Percentiles rank a stretch among this genome's conserved stretches.
phyloP scores from a whole-genome alignment of 2,329 filamentous ascomycete species.

The Xylaria sp. region DNA sequence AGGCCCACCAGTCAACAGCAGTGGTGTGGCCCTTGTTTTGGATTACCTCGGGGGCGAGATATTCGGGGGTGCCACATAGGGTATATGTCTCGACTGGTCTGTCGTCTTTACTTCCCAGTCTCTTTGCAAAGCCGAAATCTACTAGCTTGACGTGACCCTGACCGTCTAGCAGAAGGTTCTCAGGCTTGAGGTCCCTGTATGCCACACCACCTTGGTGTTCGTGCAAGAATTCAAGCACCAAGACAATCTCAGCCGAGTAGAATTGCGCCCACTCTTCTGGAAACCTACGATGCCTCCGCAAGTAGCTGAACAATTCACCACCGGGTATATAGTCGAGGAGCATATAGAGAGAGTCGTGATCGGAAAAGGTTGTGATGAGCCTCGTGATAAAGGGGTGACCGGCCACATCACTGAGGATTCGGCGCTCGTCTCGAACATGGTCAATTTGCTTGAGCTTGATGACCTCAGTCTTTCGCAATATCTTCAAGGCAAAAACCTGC shows the following conservation, averaged over 20 bases:
- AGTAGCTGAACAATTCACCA: constrained; percentile 83
- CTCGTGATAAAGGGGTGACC: constrained; percentile 85
- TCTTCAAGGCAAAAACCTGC: constrained; percentile 82
- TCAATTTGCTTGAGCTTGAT: constrained; percentile 86
- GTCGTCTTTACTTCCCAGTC: constrained; percentile 63
- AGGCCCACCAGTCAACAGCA: constrained; percentile 86
- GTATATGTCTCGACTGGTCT: constrained; percentile 75
- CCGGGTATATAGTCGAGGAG: constrained; percentile 83
- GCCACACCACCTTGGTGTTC: constrained; percentile 78
- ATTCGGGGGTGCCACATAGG: constrained; percentile 82
- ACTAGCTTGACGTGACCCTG: constrained; percentile 83
- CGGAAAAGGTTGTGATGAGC: constrained; percentile 79
- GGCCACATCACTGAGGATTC: constrained; percentile 76
- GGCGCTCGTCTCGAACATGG: constrained; percentile 83
- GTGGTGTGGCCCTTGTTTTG: constrained; percentile 78
- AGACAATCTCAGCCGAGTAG: constrained; percentile 82
- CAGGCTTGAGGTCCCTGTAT: constrained; percentile 82
- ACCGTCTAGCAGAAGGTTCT: constrained; percentile 79
- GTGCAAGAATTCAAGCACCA: constrained; percentile 81
- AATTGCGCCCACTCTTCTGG: constrained; percentile 79
- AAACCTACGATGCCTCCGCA: constrained; percentile 78
- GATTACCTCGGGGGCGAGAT: constrained; percentile 84
- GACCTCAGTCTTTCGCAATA: constrained; percentile 72
- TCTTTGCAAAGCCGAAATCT: constrained; percentile 86
- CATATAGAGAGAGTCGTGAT: constrained; percentile 80